Conservation (phyloP, 176 grass and related monocot species). For the Raddia distichophylla region DNA sequence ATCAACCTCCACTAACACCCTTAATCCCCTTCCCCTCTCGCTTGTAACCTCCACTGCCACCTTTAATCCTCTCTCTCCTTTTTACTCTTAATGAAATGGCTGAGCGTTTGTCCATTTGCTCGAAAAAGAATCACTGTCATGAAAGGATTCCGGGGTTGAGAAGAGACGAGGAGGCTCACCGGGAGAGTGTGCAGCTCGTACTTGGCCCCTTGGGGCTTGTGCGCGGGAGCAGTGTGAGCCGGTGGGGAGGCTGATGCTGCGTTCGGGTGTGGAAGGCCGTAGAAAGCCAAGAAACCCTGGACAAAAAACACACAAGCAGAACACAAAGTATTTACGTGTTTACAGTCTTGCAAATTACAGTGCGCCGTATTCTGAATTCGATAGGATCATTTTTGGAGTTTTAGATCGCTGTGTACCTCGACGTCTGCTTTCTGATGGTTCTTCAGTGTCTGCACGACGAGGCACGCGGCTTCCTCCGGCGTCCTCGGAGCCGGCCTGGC, state of each 20-base stretch:
- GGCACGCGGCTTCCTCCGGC: constrained; percentile 64
- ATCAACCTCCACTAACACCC: background rate
- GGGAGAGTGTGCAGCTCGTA: constrained; percentile 91
- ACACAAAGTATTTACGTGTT: background rate
- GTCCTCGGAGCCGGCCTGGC: constrained; percentile 74
- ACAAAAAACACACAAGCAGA: constrained; percentile 29
- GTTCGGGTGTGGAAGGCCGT: constrained; percentile 67
- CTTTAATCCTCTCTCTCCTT: no score
- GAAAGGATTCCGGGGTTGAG: background rate
- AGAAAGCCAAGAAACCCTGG: constrained; percentile 79
- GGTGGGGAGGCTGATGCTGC: constrained; percentile 2
- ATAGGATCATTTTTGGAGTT: background rate
- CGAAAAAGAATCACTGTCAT: background rate
- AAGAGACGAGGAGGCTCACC: constrained; percentile 35
- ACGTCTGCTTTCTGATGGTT: constrained; percentile 93
- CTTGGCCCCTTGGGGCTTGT: constrained; percentile 67
- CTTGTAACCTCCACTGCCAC: no score
- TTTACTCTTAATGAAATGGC: no score
- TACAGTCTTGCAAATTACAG: background rate
- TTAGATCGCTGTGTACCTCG: constrained; percentile 48
- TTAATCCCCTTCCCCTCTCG: no score
- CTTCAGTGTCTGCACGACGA: constrained; percentile 85
- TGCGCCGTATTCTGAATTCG: background rate
- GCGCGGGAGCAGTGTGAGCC: constrained; percentile 23
- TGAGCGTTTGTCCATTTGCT: no score